Base-by-base conservation (phyloP, 108 stramenopile species). In the Conticribra guillardii region DNA sequence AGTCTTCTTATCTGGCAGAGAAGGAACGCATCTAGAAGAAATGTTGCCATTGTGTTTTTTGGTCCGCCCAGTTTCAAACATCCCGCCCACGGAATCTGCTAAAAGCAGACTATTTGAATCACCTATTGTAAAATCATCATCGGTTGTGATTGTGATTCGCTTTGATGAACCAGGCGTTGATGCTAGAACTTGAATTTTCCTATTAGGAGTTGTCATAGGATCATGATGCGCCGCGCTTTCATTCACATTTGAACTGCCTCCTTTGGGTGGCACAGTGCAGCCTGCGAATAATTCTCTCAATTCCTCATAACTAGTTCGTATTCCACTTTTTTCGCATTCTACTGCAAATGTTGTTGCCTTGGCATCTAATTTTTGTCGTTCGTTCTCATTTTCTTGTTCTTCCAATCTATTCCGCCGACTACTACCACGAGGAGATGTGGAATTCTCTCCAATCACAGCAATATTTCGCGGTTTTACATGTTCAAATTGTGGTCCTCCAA, bases 291-390 rank as follows among this genome's bases (percentile, higher is more conserved):
- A 49, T 51, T 82, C 72, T 1, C 77, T 52, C 47, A 94, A 66
- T 52, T 91, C 88, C 4, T 82, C 84, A 51, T 84, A 91, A 51
- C 85, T 71, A 19, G 89, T 89, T 44, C 92, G 68, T 57, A 87
- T 78, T 11, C 92, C 92, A 9, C 70, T 69, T n/a, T 66, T 57
- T 76, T 93, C 89, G n/a, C 84, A 67, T 45, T 89, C 84, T 60
- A 91, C 34, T 0, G 86, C 89, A 60, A 85, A 87, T 23, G 69
- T 28, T 0, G 71, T 60, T 2, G 84, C 83, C 22, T 61, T 55
- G 0, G 63, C 44, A 52, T 73, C 73, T 33, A 73, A 65, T 21
- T 56, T 26, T 23, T 19, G 27, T 44, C 33, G 55, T 37, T 73
- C 64, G 21, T 49, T 33, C 18, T 60, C 67, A 32, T 44, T 60